These are phyloP conservation scores for Rutstroemia sp. DNA, from an alignment of 2,329 filamentous ascomycete species.

Conservation along the genomic window DNA sequence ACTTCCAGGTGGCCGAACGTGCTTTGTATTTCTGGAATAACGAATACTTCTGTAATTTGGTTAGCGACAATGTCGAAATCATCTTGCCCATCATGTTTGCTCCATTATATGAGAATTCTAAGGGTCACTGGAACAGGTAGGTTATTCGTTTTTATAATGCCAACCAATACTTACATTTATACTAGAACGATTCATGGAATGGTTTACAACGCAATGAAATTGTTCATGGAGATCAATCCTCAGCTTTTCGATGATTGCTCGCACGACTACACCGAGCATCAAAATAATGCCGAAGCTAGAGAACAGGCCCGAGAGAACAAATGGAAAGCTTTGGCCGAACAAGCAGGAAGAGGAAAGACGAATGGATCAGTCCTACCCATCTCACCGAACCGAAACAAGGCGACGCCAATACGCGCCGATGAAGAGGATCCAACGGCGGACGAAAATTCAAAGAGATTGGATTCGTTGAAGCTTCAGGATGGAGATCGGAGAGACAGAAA, in stretches of 20 bases:
- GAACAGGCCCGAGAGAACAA: conserved; percentile 76
- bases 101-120: conserved; percentile 95
- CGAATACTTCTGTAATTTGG: conserved; percentile 98
- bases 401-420: conserved; percentile 48
- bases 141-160: conserved; percentile 4
- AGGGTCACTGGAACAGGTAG: conserved; percentile 96
- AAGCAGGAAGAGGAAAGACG: conserved; percentile 63
- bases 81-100: conserved; percentile 99
- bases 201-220: conserved; percentile 99
- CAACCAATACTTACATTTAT: conserved; percentile 28
- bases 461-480: conserved; percentile 86
- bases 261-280: conserved; percentile 93
- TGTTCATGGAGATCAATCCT: conserved; percentile 99
- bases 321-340: conserved; percentile 80
- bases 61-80: conserved; percentile 97
- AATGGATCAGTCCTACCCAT: conserved; percentile 32
- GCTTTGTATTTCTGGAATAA: conserved; percentile 99
- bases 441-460: conserved; percentile 78
- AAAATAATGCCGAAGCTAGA: conserved; percentile 82
- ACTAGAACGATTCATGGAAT: conserved; percentile 94
- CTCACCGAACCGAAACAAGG: conserved; percentile 33
- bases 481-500: conserved; percentile 53
- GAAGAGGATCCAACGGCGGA: conserved; percentile 74
- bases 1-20: conserved; percentile 97
- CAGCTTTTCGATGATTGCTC: conserved; percentile 98